Evolutionary conservation across 1,139 yeast species (phyloP).

Genomic region (Lizanozyma gosingica): DNA sequence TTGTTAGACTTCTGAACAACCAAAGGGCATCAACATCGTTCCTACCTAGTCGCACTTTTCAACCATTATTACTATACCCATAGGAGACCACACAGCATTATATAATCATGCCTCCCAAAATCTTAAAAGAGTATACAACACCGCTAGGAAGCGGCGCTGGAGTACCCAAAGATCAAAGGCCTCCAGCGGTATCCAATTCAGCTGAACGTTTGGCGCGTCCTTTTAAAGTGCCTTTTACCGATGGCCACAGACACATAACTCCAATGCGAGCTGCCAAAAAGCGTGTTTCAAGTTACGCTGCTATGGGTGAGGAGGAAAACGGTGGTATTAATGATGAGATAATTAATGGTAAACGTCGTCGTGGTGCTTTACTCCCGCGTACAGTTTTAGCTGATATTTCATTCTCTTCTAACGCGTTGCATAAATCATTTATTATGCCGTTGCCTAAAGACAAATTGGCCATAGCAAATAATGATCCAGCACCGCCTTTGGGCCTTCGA

Average conservation of each 20-base stretch:
- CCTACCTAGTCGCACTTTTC: too few relatives aligned
- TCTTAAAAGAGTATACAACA: not conserved
- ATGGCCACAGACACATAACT: not conserved
- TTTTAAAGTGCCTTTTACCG: not conserved
- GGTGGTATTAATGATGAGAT: not conserved
- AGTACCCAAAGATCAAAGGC: not conserved
- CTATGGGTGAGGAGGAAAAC: not conserved
- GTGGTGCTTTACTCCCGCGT: not conserved
- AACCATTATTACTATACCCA: too few relatives aligned
- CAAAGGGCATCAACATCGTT: too few relatives aligned
- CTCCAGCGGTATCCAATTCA: not conserved
- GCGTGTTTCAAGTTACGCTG: not conserved
- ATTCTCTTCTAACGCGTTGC: not conserved
- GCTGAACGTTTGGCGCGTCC: not conserved
- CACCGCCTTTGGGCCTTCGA: conserved; percentile 78
- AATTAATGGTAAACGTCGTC: not conserved
- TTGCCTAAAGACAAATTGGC: not conserved
- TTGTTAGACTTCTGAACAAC: too few relatives aligned
- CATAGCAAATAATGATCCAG: conserved; percentile 30
- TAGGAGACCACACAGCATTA: too few relatives aligned
- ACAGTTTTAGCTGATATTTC: not conserved
- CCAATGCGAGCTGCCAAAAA: not conserved
- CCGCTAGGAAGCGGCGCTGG: not conserved
- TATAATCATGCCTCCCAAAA: not conserved
- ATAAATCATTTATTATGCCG: not conserved